These are phyloP conservation scores for Astragalus glycyphyllos DNA, from an alignment of 306 rosid species.

Conservation along the genomic window DNA sequence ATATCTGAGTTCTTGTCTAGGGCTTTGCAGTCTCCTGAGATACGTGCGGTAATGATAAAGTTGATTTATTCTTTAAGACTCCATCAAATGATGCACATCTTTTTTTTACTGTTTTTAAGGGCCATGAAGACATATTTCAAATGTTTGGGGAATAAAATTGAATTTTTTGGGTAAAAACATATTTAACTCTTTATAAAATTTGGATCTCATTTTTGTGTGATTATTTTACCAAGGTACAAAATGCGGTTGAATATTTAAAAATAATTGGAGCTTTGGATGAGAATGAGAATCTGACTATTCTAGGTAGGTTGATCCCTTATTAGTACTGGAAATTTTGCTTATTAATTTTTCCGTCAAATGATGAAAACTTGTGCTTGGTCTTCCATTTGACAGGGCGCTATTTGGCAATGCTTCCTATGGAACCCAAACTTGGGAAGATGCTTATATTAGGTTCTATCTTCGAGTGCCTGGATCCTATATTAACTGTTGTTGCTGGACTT, in stretches of 20 bases:
- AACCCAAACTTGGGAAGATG: conserved; percentile 98
- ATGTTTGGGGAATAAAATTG: no score
- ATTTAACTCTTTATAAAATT: conserved; percentile 15
- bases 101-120: neutral
- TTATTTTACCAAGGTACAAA: conserved; percentile 73
- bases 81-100: conserved; percentile 16
- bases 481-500: conserved; percentile 90
- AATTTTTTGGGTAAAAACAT: no score
- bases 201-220: conserved; percentile 39
- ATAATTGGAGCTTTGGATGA: conserved; percentile 89
- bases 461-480: conserved; percentile 91
- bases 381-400: conserved; percentile 71
- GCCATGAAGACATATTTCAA: no score
- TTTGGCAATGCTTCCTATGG: conserved; percentile 89
- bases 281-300: conserved; percentile 77
- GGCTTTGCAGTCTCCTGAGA: conserved; percentile 95
- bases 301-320: conserved; percentile 62
- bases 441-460: conserved; percentile 83
- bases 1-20: conserved; percentile 88
- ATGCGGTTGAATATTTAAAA: conserved; percentile 88
- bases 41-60: conserved; percentile 68
- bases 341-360: conserved; percentile 25
- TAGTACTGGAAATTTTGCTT: conserved; percentile 33
- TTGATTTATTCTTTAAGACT: conserved; percentile 38
- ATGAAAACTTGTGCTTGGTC: conserved; percentile 31